Base-by-base conservation (phyloP, 495 filamentous ascomycete species). In the Physcia stellaris region DNA sequence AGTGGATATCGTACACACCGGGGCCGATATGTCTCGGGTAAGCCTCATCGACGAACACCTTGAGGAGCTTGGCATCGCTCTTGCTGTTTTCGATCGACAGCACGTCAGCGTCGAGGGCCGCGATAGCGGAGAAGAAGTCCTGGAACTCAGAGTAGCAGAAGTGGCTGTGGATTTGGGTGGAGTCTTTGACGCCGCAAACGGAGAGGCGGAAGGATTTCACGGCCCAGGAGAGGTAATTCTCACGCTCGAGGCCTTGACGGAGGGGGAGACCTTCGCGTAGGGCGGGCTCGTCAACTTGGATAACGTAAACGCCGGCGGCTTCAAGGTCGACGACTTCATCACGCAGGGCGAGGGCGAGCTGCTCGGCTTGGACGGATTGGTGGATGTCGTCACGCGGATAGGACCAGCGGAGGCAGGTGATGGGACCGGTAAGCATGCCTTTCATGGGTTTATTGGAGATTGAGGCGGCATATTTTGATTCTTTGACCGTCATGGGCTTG, bases 131-230 rank as follows among this genome's bases (percentile, higher is more conserved):
- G 83, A 98, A 98, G 76, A 98, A 98, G 73, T 98, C 90, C 68
- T 98, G 90, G 83, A 98, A 98, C 71, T 98, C 90, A 32, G 86
- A 94, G 79, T 98, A 98, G 65, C 90, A 98, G 86, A 98, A 98
- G 71, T 98, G 90, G 36, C 86, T 94, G 77, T 98, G 90, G 64
- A 98, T 93, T 72, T 98, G 90, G 49, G 92, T 96, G 39, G 77
- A 80, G 58, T 98, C 84, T 55, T 80, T 58, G 37, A 96, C 90
- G 56, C 83, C 88, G 37, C 85, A 73, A 51, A 85, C 87, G 42
- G 90, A 75, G 47, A 98, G 84, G 58, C 80, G 83, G 85, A 98
- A 98, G 53, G 86, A 80, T 63, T 88, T 74, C 55, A 98, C 92
- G 39, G 90, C 92, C 90, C 90, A 98, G 54, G 79, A 59, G 43